phyloP scores from a whole-genome alignment of 768 basidiomycete genomes.

The Hirschioporus abietinus region DNA sequence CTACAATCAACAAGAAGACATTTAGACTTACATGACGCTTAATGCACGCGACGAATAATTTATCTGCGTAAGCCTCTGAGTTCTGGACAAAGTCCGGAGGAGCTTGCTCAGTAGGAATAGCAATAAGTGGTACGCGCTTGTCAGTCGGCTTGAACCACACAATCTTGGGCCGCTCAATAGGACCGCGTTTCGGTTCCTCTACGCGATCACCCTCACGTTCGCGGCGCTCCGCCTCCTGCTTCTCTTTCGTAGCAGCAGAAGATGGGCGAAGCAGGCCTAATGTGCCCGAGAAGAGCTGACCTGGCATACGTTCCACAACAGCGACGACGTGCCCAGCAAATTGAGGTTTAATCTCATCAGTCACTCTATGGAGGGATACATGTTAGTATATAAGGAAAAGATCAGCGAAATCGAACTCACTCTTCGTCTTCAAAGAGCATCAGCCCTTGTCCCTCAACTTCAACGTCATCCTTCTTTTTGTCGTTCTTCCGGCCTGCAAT shows the following conservation, averaged over 20 bases:
- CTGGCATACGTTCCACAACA: conserved; percentile 99
- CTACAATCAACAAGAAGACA: conserved; percentile 5
- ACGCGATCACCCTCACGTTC: conserved; percentile 94
- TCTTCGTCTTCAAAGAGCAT: conserved; percentile 98
- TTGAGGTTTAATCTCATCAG: conserved; percentile 96
- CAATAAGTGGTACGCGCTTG: conserved; percentile 97
- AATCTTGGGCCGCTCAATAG: conserved; percentile 92
- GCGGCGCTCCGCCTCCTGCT: conserved; percentile 95
- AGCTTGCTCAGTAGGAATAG: conserved; percentile 98
- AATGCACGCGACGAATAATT: conserved; percentile 95
- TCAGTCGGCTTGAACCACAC: conserved; percentile 99
- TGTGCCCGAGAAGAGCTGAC: conserved; percentile 96
- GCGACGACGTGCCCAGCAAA: conserved; percentile 99
- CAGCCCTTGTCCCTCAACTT: conserved; percentile 97
- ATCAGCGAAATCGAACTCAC: conserved; percentile 33
- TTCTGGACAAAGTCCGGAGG: conserved; percentile 95
- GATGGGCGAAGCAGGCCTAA: conserved; percentile 93
- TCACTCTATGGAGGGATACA: conserved; percentile 53
- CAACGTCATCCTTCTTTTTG: conserved; percentile 99
- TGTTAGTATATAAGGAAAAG: conserved; percentile 11
- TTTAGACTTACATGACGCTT: conserved; percentile 80
- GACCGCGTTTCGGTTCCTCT: conserved; percentile 72
- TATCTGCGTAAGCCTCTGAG: conserved; percentile 85
- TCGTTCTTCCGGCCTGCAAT: conserved; percentile 81
- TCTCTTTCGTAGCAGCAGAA: conserved; percentile 96